Percentiles rank a stretch among this genome's conserved stretches.
These are phyloP conservation scores for Ogataea saltuana DNA, from an alignment of 805 yeast species.

Conservation along the genomic window DNA sequence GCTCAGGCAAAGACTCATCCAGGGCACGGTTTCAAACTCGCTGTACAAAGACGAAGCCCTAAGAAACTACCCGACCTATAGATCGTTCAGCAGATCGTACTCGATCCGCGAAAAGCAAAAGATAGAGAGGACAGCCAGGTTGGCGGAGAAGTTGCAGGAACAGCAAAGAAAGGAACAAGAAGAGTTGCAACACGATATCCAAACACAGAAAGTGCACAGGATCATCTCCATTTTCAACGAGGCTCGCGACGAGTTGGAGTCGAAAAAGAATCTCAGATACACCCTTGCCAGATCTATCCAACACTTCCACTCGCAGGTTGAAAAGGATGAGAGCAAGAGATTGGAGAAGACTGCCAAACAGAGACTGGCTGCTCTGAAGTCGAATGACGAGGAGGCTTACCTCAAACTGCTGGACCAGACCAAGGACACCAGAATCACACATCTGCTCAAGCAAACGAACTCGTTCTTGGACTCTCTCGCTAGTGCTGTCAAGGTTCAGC, in stretches of 20 bases:
- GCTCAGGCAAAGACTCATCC: slow-evolving; percentile 60
- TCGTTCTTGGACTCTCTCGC: slow-evolving; percentile 75
- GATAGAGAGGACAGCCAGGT: slow-evolving; percentile 70
- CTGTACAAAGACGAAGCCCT: slow-evolving; percentile 55
- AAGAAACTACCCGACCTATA: slow-evolving; percentile 53
- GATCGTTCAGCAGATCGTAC: slow-evolving; percentile 68
- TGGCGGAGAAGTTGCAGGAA: slow-evolving; percentile 75
- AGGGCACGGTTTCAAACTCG: slow-evolving; percentile 37
- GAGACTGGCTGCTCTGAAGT: slow-evolving; percentile 82
- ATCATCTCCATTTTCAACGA: slow-evolving; percentile 38
- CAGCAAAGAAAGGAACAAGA: slow-evolving; percentile 64
- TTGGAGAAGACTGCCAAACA: slow-evolving; percentile 82
- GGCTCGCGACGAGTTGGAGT: slow-evolving; percentile 32
- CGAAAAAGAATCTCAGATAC: slow-evolving; percentile 33
- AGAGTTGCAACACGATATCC: slow-evolving; percentile 50
- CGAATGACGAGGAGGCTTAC: slow-evolving; percentile 87
- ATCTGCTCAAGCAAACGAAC: slow-evolving; percentile 77
- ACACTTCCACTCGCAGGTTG: slow-evolving; percentile 56
- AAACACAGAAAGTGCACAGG: slow-evolving; percentile 46
- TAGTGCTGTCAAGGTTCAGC: slow-evolving; percentile 77
- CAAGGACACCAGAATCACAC: slow-evolving; percentile 84
- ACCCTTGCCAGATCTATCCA: slow-evolving; percentile 39
- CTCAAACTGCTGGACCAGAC: slow-evolving; percentile 81
- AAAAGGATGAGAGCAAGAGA: slow-evolving; percentile 74
- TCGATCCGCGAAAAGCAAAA: slow-evolving; percentile 68